Percentiles rank a stretch among this genome's conserved stretches.
Evolutionary conservation across 2,329 filamentous ascomycete genomes (phyloP).

Genomic region (Amylocarpus encephaloides): DNA sequence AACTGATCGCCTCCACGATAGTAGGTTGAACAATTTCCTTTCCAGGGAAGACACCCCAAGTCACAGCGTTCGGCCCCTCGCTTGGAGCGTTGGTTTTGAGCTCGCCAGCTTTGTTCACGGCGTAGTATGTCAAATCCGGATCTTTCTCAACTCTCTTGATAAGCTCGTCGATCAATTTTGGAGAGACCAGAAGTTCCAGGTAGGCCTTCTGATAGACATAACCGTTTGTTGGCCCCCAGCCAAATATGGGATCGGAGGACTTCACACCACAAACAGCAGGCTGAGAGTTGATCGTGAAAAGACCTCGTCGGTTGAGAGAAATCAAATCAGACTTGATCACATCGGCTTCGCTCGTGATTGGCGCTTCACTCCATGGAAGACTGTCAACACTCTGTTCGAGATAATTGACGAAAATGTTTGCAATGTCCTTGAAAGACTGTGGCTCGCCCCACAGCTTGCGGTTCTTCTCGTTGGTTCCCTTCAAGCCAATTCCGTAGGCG

Average conservation of each 20-base stretch:
- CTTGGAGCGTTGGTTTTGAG: slow-evolving; percentile 78
- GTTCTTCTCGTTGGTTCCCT: slow-evolving; percentile 93
- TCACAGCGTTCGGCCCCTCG: slow-evolving; percentile 94
- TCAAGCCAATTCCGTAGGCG: slow-evolving; percentile 87
- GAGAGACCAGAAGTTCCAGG: slow-evolving; percentile 81
- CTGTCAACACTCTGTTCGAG: slow-evolving; percentile 73
- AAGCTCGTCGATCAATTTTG: slow-evolving; percentile 70
- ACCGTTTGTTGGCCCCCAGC: slow-evolving; percentile 91
- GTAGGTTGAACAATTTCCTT: slow-evolving; percentile 99
- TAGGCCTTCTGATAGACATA: slow-evolving; percentile 99
- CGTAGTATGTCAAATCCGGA: slow-evolving; percentile 86
- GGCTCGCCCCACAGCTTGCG: slow-evolving; percentile 92
- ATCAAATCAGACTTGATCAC: slow-evolving; percentile 71
- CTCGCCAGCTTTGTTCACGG: slow-evolving; percentile 76
- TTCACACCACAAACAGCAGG: slow-evolving; percentile 88
- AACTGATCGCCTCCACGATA: slow-evolving; percentile 97
- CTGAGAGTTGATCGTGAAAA: slow-evolving; percentile 96
- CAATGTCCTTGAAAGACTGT: slow-evolving; percentile 69
- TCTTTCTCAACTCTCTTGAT: slow-evolving; percentile 71
- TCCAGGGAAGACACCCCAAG: slow-evolving; percentile 97
- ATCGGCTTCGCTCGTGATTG: slow-evolving; percentile 77
- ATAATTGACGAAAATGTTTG: slow-evolving; percentile 78
- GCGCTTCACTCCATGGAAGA: slow-evolving; percentile 89
- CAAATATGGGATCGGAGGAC: slow-evolving; percentile 78
- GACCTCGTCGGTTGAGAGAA: slow-evolving; percentile 74